Evolutionary conservation across 2,329 filamentous ascomycete genomes (phyloP), one percentile per base, ranked within the genome.

Genomic region (Fulvia fulva): DNA sequence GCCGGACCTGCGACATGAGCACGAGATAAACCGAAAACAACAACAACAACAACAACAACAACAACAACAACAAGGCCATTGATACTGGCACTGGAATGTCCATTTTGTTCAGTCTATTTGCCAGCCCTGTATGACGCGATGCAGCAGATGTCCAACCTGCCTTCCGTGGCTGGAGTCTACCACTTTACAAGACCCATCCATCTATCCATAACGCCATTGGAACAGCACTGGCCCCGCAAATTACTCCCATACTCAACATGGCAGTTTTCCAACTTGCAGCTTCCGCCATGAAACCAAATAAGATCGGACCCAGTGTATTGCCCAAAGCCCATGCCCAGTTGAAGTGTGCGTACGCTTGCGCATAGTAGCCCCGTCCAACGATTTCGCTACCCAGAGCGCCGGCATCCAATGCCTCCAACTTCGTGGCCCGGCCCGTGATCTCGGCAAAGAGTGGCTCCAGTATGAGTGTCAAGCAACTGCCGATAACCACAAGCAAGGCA

Each of bases 331-430:
- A 70, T 1, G 63, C 67, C 53, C 67, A 61, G 49, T 68, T 70
- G 46, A 69, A 69, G 30, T 67, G 57, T 12, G 62, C 82, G 67
- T 86, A 86, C 0, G 82, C 82, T 64, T 85, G 80, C 7, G 82
- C 84, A 28, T 67, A 67, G 14, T 65, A 64, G 16, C 65, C 60
- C 19, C 44, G 41, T 2, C 59, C 62, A 26, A 41, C 37, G 16
- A n/a, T n/a, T n/a, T 12, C 25, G 25, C 44, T n/a, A n/a, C 12
- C 21, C 9, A 28, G 21, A 54, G 6, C 21, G 12, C 45, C 30
- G 4, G 53, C 45, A 21, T 63, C 55, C 8, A 55, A 32, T 22
- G 59, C 56, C 43, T 65, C 51, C 2, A 63, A 43, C 16, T 60
- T 51, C 16, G 51, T 57, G 11, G 62, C 63, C 14, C 65, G 54